A percentile compares a stretch with the other conserved stretches of the same genome.
phyloP scores from a whole-genome alignment of 768 basidiomycete species.

The Leccinum subgranulosum region DNA sequence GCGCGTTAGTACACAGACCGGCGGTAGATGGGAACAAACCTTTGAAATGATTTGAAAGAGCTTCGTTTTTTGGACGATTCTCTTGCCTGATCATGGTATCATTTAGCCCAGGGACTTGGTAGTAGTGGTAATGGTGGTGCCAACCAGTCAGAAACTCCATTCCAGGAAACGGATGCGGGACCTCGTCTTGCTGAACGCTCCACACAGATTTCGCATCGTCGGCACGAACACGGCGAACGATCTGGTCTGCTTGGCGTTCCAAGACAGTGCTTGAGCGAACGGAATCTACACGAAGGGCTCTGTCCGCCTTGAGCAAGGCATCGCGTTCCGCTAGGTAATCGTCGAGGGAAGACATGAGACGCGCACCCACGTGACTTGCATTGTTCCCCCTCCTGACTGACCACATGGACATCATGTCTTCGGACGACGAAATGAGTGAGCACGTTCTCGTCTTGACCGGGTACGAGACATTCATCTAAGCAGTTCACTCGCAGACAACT shows the following conservation, averaged over 20 bases:
- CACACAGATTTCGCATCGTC: conserved; percentile 58
- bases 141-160: conserved; percentile 76
- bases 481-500: conserved; percentile 21
- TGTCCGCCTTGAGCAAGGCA: conserved; percentile 39
- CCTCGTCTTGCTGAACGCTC: conserved; percentile 48
- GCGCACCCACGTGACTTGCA: conserved; percentile 9
- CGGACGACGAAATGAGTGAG: conserved; percentile 34
- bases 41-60: conserved; percentile 61
- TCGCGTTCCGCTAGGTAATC: conserved; percentile 26
- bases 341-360: conserved; percentile 9
- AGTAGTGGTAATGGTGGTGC: not conserved
- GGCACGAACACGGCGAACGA: conserved; percentile 52
- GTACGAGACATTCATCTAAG: conserved; percentile 24
- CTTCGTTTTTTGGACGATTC: conserved; percentile 56
- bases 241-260: conserved; percentile 54
- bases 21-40: conserved; percentile 30
- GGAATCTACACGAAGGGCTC: conserved; percentile 50
- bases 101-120: not conserved
- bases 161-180: conserved; percentile 68
- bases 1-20: not conserved
- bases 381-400: not conserved
- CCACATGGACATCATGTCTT: conserved; percentile 23
- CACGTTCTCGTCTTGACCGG: not conserved
- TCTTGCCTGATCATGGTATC: conserved; percentile 38
- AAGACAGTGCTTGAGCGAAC: conserved; percentile 29